Evolutionary conservation across 192 early-diverging fungal genomes (phyloP).

Genomic region (Umbelopsis vinacea): DNA sequence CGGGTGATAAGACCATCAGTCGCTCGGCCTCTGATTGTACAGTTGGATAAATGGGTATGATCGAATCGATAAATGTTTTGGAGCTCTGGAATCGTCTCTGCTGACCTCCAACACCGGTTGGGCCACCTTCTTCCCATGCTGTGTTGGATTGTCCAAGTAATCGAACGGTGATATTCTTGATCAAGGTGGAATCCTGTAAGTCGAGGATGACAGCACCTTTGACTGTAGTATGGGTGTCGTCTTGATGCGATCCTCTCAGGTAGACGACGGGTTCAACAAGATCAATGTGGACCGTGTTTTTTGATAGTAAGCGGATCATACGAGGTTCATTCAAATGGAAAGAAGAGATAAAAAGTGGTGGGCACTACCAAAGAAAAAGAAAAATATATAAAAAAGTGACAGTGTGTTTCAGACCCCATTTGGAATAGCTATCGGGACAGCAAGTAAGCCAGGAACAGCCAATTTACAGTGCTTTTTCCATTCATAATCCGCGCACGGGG

Average conservation of each 20-base stretch:
- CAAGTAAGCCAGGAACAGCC: background rate
- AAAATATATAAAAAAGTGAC: conserved; percentile 7
- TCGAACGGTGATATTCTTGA: conserved; percentile 6
- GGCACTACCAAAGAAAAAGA: background rate
- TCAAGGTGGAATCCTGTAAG: background rate
- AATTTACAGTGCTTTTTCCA: background rate
- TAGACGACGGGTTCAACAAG: conserved; percentile 11
- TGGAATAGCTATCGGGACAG: background rate
- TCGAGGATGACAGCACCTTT: background rate
- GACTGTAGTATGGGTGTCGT: background rate
- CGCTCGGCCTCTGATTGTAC: background rate
- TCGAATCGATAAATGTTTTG: conserved; percentile 6
- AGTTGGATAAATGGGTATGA: background rate
- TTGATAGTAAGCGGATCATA: conserved; percentile 4
- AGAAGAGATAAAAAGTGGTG: background rate
- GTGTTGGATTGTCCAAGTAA: background rate
- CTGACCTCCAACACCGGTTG: background rate
- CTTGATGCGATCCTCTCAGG: background rate
- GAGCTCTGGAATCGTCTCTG: background rate
- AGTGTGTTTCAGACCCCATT: conserved; percentile 6
- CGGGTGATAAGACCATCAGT: background rate
- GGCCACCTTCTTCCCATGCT: conserved; percentile 12
- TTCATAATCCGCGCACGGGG: background rate
- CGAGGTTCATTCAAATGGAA: background rate
- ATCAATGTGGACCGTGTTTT: background rate